A percentile compares a stretch with the other conserved stretches of the same genome.
Evolutionary conservation across 1,139 yeast genomes (phyloP).

Genomic region (Nadsonia starkeyi-henricii): DNA sequence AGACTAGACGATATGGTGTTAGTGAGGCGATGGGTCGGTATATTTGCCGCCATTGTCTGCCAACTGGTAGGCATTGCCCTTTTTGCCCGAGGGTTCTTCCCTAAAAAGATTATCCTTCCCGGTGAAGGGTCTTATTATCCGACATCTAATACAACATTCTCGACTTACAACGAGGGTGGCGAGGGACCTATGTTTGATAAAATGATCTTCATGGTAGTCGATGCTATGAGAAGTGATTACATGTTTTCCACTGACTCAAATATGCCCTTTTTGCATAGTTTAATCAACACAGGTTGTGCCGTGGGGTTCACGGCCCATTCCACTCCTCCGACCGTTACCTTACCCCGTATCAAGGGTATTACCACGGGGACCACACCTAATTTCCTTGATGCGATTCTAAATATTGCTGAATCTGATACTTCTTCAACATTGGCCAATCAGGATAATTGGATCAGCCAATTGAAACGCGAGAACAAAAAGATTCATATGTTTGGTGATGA

Average conservation of each 20-base stretch:
- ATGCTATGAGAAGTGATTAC: slow-evolving; percentile 85
- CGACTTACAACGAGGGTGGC: slow-evolving; percentile 12
- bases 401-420: slow-evolving; percentile 83
- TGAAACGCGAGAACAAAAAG: slow-evolving; percentile 30
- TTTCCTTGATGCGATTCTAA: slow-evolving; percentile 84
- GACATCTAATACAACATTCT: slow-evolving; percentile 12
- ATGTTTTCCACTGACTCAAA: slow-evolving; percentile 46
- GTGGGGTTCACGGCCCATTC: slow-evolving; percentile 84
- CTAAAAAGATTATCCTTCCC: slow-evolving; percentile 59
- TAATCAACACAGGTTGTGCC: slow-evolving; percentile 57
- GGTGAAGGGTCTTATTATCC: slow-evolving; percentile 33
- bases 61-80: slow-evolving; percentile 42
- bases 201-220: slow-evolving; percentile 72
- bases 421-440: slow-evolving; percentile 61
- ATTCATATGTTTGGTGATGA: slow-evolving; percentile 92
- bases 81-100: slow-evolving; percentile 78
- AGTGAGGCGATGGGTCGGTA: slow-evolving; percentile 8
- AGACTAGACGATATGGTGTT: slow-evolving; percentile 4
- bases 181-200: slow-evolving; percentile 46
- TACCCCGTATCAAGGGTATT: slow-evolving; percentile 83
- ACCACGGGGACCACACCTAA: slow-evolving; percentile 95
- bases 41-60: slow-evolving; percentile 20
- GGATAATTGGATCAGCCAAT: slow-evolving; percentile 80
- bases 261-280: slow-evolving; percentile 50
- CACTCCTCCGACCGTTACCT: slow-evolving; percentile 92